These are phyloP conservation scores for Venturia oleaginea DNA, from an alignment of 2,329 filamentous ascomycete species.

Conservation along the genomic window DNA sequence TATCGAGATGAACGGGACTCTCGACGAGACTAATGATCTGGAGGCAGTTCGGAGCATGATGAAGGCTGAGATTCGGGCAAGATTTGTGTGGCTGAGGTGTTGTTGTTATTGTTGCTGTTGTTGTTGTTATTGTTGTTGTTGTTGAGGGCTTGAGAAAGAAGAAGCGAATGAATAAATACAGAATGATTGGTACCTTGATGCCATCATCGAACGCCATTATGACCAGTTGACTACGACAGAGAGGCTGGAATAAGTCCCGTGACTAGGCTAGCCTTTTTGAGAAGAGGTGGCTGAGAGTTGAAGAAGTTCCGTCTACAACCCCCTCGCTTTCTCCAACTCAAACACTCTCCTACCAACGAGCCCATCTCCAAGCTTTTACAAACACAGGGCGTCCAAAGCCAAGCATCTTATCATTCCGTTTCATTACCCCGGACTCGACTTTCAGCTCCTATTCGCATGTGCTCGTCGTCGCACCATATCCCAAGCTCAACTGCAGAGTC, in stretches of 20 bases:
- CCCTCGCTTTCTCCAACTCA: not conserved
- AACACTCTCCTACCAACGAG: not conserved
- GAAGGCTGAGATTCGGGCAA: not conserved
- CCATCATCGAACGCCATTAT: not conserved
- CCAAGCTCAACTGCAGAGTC: not conserved
- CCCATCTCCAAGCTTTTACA: not conserved
- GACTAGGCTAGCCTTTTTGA: not conserved
- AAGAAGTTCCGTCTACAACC: not conserved
- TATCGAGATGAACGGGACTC: not conserved
- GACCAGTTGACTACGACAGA: not conserved
- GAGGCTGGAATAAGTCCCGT: not conserved
- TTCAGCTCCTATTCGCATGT: not conserved
- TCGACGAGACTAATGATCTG: not conserved
- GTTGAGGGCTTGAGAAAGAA: not conserved
- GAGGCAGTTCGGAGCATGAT: not conserved
- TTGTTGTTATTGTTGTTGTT: too few relatives aligned
- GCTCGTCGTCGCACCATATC: not conserved
- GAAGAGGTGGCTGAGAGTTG: not conserved
- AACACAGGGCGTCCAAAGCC: not conserved
- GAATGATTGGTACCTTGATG: not conserved
- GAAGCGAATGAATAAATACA: not conserved
- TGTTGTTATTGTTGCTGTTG: too few relatives aligned
- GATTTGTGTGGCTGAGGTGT: too few relatives aligned
- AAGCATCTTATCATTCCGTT: too few relatives aligned
- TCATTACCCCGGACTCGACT: not conserved